Evolutionary conservation across 345 rosid genomes (phyloP), one percentile per base, ranked within the genome.

Genomic region (Toxicodendron radicans): DNA sequence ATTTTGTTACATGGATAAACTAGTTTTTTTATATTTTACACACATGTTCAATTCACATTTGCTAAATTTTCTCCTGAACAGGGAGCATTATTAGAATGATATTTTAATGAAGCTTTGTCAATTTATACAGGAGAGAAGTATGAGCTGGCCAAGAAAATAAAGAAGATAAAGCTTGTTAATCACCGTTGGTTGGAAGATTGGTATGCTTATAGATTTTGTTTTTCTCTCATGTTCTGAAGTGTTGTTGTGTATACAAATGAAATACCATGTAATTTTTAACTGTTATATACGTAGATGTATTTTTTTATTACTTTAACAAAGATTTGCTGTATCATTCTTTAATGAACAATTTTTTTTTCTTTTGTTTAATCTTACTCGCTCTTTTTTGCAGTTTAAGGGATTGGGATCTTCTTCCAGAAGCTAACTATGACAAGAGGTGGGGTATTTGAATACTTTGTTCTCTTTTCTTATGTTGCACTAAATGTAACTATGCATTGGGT

Each of bases 161-260:
- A 83, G 84, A 89, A 16, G 79, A 92, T 93, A 79, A 96, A 90
- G 79, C 86, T 96, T 72, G 89, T 93, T 48, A 93, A 93, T 62
- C 99, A 93, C 72, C 88, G 79, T 2, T 96, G 99, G 99, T 84
- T 96, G 85, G 98, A 89, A 73, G 95, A 90, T 72, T 87, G 99
- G 99, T 93, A 83, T 69, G 88, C 63, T 63, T 60, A 24, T 18
- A 16, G 61, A 38, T 75, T 78, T 68, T 48, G 0, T 76, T 67
- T 45, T 72, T 17, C 33, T 64, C 72, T 51, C 20, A 18, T 52
- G 9, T 48, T 57, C 68, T 68, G 58, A 18, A 61, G 21, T n/a
- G 66, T 21, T 24, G 9, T 38, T 38, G 59, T 64, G 53, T 18
- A 48, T 54, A 30, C 8, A 30, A 30, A 20, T 53, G 20, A 49